A percentile compares a stretch with the other conserved stretches of the same genome.
Evolutionary conservation across 2,329 filamentous ascomycete genomes (phyloP).

Genomic region (Macrophomina pseudophaseolina): DNA sequence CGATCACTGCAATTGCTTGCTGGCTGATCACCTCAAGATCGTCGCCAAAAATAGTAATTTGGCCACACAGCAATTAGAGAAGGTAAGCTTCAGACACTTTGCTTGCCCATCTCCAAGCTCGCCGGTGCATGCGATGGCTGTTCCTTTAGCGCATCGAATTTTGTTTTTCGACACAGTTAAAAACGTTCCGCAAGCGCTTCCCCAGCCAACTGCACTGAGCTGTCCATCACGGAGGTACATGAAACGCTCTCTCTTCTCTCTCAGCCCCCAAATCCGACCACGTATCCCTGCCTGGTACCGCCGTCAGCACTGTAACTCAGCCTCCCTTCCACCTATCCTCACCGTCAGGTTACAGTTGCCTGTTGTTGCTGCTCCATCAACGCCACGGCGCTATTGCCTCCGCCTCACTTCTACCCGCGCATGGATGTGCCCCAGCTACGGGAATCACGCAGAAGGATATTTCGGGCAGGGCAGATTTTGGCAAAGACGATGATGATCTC

Average conservation of each 20-base stretch:
- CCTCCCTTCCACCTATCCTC: background rate
- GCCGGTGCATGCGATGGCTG: background rate
- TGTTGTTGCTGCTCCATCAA: background rate
- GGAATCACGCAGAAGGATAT: background rate
- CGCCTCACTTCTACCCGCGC: background rate
- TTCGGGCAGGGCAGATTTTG: background rate
- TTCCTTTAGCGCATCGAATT: background rate
- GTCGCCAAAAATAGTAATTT: too few relatives aligned
- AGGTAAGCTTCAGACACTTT: too few relatives aligned
- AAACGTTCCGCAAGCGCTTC: background rate
- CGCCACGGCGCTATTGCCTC: background rate
- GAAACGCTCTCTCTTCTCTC: background rate
- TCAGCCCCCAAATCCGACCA: background rate
- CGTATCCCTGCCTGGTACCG: background rate
- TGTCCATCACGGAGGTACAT: background rate
- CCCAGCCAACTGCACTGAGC: background rate
- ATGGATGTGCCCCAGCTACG: background rate
- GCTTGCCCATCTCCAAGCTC: background rate
- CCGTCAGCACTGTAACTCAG: conserved; percentile 4
- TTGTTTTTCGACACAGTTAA: background rate
- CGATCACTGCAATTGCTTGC: too few relatives aligned
- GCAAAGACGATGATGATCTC: background rate
- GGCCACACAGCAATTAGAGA: too few relatives aligned
- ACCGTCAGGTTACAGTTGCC: too few relatives aligned
- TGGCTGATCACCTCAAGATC: too few relatives aligned